Conservation (phyloP, 768 basidiomycete species). For the Hericium rajendrae region DNA sequence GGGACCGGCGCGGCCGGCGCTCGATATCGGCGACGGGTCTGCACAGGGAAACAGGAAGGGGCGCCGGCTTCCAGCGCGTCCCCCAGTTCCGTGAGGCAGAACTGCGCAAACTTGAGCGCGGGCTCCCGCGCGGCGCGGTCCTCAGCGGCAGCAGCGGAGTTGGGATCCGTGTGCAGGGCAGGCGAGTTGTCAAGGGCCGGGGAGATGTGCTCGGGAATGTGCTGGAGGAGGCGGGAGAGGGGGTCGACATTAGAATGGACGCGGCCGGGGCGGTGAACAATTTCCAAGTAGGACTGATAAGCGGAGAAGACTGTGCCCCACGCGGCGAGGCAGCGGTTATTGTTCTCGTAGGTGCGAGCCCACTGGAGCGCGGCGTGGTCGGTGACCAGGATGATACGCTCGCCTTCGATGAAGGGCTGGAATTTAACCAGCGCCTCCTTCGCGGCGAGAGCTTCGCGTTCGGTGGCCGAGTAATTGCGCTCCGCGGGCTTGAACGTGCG, state of each 20-base stretch:
- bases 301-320: conserved; percentile 27
- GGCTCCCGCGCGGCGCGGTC: too few relatives aligned
- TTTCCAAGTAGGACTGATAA: conserved; percentile 19
- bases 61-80: too few relatives aligned
- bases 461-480: too few relatives aligned
- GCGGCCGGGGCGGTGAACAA: conserved; percentile 23
- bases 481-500: conserved; percentile 1
- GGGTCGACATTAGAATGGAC: conserved; percentile 26
- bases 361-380: conserved; percentile 20
- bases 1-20: too few relatives aligned
- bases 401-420: conserved; percentile 23
- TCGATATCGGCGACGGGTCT: too few relatives aligned
- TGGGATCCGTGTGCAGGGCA: not conserved
- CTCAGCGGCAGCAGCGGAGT: not conserved
- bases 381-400: conserved; percentile 18
- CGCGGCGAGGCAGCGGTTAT: conserved; percentile 17
- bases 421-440: too few relatives aligned
- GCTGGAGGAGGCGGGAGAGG: conserved; percentile 12
- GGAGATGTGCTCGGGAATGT: not conserved
- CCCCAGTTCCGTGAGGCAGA: too few relatives aligned
- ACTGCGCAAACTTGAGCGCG: too few relatives aligned
- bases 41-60: too few relatives aligned
- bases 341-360: conserved; percentile 17
- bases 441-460: too few relatives aligned
- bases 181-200: not conserved